Base-by-base conservation (phyloP, 2,329 filamentous ascomycete species). In the Aspergillus versicolor region DNA sequence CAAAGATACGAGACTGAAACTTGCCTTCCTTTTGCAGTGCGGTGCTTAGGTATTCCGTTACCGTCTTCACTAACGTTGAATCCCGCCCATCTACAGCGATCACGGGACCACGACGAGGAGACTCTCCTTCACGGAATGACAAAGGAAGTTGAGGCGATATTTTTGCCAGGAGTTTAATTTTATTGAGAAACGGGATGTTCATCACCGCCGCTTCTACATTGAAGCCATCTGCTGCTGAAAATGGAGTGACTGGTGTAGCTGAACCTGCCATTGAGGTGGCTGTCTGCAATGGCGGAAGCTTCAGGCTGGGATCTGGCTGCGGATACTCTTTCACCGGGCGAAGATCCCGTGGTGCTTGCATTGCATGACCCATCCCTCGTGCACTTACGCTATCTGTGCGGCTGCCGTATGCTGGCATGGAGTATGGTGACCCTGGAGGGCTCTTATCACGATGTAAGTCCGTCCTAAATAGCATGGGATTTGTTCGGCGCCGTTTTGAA, bases 71-170 rank as follows among this genome's bases (percentile, higher is more conserved):
- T 4, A 90, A 84, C 9, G 83, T 79, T 2, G 77, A 72, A 56
- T 88, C 83, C 17, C 88, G 81, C 1, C 92, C 92, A 73, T 97
- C 93, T 27, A 97, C 78, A 0, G 90, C 88, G 60, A 97, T 87
- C 38, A 97, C 83, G 0, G 89, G 84, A 0, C 93, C 92, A n/a
- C 92, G 84, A 6, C 79, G 77, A 63, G 66, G 79, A 5, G 63
- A 58, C 17, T 48, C 56, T 9, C 62, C 59, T 41, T 70, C 65
- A 4, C 65, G 65, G 57, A 70, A 71, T 24, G 67, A 64, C 1
- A 67, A 65, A 5, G 77, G 74, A 13, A 90, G 78, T 0, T 90
- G 86, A 22, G 88, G 89, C 45, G 88, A 88, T 62, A 97, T 91
- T 60, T 86, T 87, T 15, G 85, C 81, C 34, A 97, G 79, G 2